Evolutionary conservation across 192 early-diverging fungal species (phyloP).

Genomic region (Backusella sp.): DNA sequence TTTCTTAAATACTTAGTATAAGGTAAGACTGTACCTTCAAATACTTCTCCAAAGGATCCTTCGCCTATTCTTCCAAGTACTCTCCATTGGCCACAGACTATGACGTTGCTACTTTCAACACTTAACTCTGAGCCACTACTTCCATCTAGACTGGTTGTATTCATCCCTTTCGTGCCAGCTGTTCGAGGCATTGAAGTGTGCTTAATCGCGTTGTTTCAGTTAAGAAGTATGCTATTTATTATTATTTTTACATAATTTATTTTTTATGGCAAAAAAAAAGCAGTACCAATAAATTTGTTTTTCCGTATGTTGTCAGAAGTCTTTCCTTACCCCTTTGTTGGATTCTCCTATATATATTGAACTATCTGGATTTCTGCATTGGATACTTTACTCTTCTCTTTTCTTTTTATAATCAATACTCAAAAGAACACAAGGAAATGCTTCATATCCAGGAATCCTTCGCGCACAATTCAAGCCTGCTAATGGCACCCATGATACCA

Average conservation of each 20-base stretch:
- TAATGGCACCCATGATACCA: slow-evolving; percentile 4
- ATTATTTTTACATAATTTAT: neutral
- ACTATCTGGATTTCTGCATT: neutral
- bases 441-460: slow-evolving; percentile 5
- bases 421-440: neutral
- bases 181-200: neutral
- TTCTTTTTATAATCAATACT: neutral
- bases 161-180: neutral
- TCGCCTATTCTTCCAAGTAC: slow-evolving; percentile 59
- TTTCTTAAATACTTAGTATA: neutral
- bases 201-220: neutral
- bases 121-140: slow-evolving; percentile 18
- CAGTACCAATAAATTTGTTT: neutral
- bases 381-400: neutral
- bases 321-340: neutral
- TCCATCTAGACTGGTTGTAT: neutral
- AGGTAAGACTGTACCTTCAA: slow-evolving; percentile 43
- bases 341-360: neutral
- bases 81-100: slow-evolving; percentile 53
- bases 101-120: slow-evolving; percentile 22
- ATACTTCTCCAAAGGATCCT: slow-evolving; percentile 63
- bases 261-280: neutral
- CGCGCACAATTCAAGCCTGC: neutral
- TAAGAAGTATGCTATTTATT: neutral
- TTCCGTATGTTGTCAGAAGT: neutral